phyloP scores from a whole-genome alignment of 257 asterid species.

The Fraxinus pennsylvanica region DNA sequence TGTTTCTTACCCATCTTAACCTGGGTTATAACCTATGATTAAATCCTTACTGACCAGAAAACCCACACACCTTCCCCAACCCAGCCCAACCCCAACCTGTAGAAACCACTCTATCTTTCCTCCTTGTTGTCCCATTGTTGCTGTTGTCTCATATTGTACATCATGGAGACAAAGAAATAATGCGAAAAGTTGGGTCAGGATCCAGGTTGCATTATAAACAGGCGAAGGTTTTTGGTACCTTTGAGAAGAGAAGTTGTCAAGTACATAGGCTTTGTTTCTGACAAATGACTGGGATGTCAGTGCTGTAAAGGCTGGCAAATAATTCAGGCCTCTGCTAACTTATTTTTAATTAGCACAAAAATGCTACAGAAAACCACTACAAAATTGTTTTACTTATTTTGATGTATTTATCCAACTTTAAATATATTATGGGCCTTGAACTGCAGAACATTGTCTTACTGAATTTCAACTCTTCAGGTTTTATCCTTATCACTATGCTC shows the following conservation, averaged over 20 bases:
- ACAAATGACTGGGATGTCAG: not conserved
- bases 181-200: not conserved
- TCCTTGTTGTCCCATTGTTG: not conserved
- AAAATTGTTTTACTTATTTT: not conserved
- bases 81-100: not conserved
- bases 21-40: not conserved
- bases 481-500: slow-evolving; percentile 73
- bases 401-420: not conserved
- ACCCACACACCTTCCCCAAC: not conserved
- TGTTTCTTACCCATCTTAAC: not conserved
- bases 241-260: not conserved
- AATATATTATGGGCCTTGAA: not conserved
- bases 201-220: not conserved
- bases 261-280: not conserved
- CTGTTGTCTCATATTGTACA: not conserved
- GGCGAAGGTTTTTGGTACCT: not conserved
- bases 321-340: not conserved
- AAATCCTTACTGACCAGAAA: not conserved
- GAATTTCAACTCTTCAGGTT: slow-evolving; percentile 41
- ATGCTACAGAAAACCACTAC: not conserved
- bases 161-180: not conserved
- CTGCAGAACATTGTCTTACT: not conserved
- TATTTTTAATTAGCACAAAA: not conserved
- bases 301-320: not conserved
- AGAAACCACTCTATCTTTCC: not conserved